A percentile compares a stretch with the other conserved stretches of the same genome.
These are phyloP conservation scores for Penicillium salamii DNA, from an alignment of 495 filamentous ascomycete genomes.

Conservation along the genomic window DNA sequence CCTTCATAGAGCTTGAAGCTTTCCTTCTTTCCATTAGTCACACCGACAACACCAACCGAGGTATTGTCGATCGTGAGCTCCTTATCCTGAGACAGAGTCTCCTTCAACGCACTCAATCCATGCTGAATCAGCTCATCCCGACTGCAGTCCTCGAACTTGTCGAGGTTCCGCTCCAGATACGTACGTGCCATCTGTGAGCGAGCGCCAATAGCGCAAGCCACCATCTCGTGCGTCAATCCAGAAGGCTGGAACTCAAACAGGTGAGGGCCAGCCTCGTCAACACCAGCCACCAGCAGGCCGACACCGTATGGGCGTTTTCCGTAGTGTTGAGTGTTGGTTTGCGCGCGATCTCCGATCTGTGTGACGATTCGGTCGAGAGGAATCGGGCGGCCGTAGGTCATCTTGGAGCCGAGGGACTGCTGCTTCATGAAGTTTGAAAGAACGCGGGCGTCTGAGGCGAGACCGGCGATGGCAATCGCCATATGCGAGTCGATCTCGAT, in stretches of 20 bases:
- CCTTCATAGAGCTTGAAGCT: slow-evolving; percentile 93
- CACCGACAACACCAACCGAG: slow-evolving; percentile 79
- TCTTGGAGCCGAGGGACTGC: slow-evolving; percentile 89
- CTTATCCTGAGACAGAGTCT: slow-evolving; percentile 93
- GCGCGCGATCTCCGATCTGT: slow-evolving; percentile 92
- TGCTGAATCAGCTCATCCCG: slow-evolving; percentile 88
- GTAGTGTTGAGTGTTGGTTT: slow-evolving; percentile 97
- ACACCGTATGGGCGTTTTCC: slow-evolving; percentile 96
- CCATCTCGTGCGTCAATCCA: slow-evolving; percentile 95
- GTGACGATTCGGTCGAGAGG: slow-evolving; percentile 81
- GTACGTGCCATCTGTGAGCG: slow-evolving; percentile 96
- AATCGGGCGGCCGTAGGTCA: slow-evolving; percentile 93
- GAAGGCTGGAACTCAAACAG: slow-evolving; percentile 98
- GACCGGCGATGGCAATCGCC: slow-evolving; percentile 91
- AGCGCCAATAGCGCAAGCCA: slow-evolving; percentile 91
- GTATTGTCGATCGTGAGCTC: slow-evolving; percentile 96
- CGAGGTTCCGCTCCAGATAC: slow-evolving; percentile 89
- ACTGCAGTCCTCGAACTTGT: slow-evolving; percentile 66
- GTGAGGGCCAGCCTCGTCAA: slow-evolving; percentile 90
- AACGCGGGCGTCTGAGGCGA: slow-evolving; percentile 96
- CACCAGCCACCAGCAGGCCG: slow-evolving; percentile 86
- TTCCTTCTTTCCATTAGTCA: slow-evolving; percentile 57
- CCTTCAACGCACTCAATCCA: slow-evolving; percentile 87
- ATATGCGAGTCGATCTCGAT: slow-evolving; percentile 95
- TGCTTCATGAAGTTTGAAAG: slow-evolving; percentile 99